Conservation (phyloP, 2,329 filamentous ascomycete species). For the Colletotrichum eremochloae region DNA sequence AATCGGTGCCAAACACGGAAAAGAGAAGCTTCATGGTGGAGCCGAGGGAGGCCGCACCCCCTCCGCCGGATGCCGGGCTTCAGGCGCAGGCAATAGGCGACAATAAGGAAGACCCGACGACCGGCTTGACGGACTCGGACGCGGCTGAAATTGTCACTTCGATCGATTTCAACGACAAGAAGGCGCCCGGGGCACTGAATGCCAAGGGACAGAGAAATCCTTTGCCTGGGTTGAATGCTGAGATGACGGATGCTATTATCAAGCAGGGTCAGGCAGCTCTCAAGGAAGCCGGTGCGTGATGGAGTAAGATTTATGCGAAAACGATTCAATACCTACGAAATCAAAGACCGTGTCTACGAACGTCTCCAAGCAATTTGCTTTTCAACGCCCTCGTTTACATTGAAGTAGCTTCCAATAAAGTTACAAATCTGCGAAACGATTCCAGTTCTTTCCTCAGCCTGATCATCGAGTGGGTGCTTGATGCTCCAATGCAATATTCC, state of each 20-base stretch:
- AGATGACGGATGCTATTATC: conserved; percentile 38
- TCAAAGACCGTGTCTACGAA: background rate
- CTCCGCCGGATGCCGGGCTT: background rate
- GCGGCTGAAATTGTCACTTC: conserved; percentile 36
- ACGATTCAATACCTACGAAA: background rate
- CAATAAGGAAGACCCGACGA: conserved; percentile 33
- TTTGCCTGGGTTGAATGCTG: conserved; percentile 29
- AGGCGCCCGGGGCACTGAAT: conserved; percentile 30
- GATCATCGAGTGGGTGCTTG: background rate
- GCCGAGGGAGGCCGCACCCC: conserved; percentile 2
- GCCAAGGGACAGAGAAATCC: conserved; percentile 36
- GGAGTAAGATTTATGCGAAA: background rate
- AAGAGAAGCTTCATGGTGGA: conserved; percentile 3
- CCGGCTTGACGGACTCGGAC: conserved; percentile 35
- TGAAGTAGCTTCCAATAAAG: background rate
- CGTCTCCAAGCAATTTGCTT: background rate
- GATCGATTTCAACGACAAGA: conserved; percentile 35
- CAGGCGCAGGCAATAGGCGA: conserved; percentile 26
- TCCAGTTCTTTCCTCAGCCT: background rate
- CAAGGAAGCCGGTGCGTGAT: conserved; percentile 37
- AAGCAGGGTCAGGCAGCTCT: conserved; percentile 39
- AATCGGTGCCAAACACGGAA: background rate
- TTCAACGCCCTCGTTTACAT: background rate
- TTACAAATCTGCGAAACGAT: background rate
- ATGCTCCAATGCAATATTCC: background rate